These are phyloP conservation scores for Dipteronia dyeriana DNA, from an alignment of 345 rosid genomes.

Conservation along the genomic window DNA sequence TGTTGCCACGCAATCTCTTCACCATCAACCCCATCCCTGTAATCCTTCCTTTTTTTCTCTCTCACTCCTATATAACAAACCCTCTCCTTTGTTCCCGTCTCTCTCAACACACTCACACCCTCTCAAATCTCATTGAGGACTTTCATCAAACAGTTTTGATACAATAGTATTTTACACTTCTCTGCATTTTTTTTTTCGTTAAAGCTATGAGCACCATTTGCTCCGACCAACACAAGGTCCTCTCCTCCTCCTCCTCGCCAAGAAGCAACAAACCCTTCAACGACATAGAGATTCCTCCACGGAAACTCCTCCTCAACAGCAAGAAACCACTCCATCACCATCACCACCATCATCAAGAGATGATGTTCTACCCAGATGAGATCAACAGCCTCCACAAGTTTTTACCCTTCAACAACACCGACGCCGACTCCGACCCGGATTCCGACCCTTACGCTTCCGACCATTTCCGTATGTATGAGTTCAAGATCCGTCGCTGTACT, in stretches of 20 bases:
- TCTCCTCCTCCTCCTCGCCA: constrained; percentile 25
- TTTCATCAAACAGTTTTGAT: background rate
- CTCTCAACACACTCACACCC: background rate
- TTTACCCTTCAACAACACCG: constrained; percentile 41
- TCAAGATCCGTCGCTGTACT: constrained; percentile 87
- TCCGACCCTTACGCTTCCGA: constrained; percentile 71
- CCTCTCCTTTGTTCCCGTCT: constrained; percentile 20
- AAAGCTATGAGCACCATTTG: constrained; percentile 45
- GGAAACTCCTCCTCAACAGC: constrained; percentile 46
- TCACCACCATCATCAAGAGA: constrained; percentile 10
- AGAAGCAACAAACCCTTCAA: constrained; percentile 31
- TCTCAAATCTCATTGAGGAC: background rate
- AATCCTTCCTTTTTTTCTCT: background rate
- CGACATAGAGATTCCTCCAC: constrained; percentile 62
- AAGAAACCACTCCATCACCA: constrained; percentile 16
- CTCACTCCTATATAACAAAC: constrained; percentile 16
- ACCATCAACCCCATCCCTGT: constrained; percentile 18
- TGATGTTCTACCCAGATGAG: constrained; percentile 17
- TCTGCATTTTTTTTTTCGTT: no score
- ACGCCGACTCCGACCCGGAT: constrained; percentile 37
- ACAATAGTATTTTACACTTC: no score
- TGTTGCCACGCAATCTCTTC: constrained; percentile 45
- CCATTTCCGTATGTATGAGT: constrained; percentile 89
- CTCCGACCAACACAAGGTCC: constrained; percentile 51
- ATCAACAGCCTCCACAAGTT: constrained; percentile 24